Evolutionary conservation across 805 yeast genomes (phyloP).

Genomic region (Ogataea nakhonphanomensis): DNA sequence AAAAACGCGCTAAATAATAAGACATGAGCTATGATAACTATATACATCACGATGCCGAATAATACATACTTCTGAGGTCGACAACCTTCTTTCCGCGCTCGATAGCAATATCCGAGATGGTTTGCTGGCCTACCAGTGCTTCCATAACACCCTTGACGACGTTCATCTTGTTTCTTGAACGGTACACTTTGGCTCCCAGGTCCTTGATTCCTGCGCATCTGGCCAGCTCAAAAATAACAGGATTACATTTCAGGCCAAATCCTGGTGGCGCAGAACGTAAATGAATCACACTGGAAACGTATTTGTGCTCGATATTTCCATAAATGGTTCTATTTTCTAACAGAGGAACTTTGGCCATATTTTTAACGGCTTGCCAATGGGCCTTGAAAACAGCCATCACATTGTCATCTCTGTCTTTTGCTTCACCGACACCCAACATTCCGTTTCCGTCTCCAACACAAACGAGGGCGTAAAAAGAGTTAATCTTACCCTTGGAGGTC

Average conservation of each 20-base stretch:
- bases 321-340: conserved; percentile 88
- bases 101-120: conserved; percentile 83
- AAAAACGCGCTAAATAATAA: conserved; percentile 53
- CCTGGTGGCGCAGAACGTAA: conserved; percentile 90
- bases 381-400: conserved; percentile 77
- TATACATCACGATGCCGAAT: conserved; percentile 34
- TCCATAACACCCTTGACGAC: conserved; percentile 87
- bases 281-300: conserved; percentile 79
- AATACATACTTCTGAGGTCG: conserved; percentile 88
- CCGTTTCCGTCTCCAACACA: conserved; percentile 93
- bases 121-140: conserved; percentile 73
- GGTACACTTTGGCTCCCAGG: conserved; percentile 84
- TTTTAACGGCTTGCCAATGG: conserved; percentile 90
- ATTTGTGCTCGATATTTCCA: conserved; percentile 78
- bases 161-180: conserved; percentile 92
- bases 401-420: conserved; percentile 78
- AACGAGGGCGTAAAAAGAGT: conserved; percentile 76
- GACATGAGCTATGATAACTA: conserved; percentile 7
- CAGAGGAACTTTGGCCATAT: conserved; percentile 75
- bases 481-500: conserved; percentile 88
- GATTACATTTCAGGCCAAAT: conserved; percentile 89
- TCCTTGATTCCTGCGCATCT: conserved; percentile 93
- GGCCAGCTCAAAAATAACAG: conserved; percentile 84
- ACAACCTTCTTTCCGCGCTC: conserved; percentile 93
- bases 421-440: conserved; percentile 93